Evolutionary conservation across 805 yeast species (phyloP).

Genomic region (Zygotorulaspora sp.): DNA sequence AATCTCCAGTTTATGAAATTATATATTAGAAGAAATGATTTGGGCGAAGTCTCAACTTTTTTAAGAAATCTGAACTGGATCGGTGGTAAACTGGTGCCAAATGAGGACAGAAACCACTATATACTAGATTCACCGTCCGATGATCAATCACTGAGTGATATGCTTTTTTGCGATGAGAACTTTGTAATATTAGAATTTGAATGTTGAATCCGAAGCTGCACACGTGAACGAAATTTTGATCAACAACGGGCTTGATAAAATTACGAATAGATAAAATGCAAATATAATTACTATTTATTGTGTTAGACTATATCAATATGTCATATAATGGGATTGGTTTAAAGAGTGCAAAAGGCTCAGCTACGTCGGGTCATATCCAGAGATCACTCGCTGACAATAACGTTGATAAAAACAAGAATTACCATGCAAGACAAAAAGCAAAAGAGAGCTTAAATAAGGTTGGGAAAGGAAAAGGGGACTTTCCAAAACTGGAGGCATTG

Average conservation of each 20-base stretch:
- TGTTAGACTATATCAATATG: too few species aligned
- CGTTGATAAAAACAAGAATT: conserved; percentile 12
- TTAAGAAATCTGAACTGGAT: conserved; percentile 33
- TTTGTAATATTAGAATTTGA: conserved; percentile 32
- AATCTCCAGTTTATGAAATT: conserved; percentile 21
- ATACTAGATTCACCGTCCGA: conserved; percentile 3
- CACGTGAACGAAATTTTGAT: conserved; percentile 1
- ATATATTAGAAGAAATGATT: conserved; percentile 22
- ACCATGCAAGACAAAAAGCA: conserved; percentile 8
- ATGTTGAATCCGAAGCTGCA: conserved; percentile 14
- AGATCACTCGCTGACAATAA: conserved; percentile 25
- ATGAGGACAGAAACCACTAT: conserved; percentile 23
- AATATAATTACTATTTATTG: too few species aligned
- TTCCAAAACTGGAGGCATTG: neutral
- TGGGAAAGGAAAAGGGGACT: conserved; percentile 3
- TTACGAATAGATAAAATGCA: neutral
- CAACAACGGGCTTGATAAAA: neutral
- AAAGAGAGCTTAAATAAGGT: neutral
- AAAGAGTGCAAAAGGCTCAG: conserved; percentile 33
- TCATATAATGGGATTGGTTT: conserved; percentile 33
- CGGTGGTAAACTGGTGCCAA: conserved; percentile 30
- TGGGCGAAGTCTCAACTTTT: conserved; percentile 20
- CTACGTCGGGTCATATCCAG: conserved; percentile 35
- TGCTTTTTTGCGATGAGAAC: conserved; percentile 26
- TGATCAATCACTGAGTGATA: conserved; percentile 11